Percentiles rank a stretch among this genome's conserved stretches.
phyloP scores from a whole-genome alignment of 768 basidiomycete genomes.

The Gyrodon lividus region DNA sequence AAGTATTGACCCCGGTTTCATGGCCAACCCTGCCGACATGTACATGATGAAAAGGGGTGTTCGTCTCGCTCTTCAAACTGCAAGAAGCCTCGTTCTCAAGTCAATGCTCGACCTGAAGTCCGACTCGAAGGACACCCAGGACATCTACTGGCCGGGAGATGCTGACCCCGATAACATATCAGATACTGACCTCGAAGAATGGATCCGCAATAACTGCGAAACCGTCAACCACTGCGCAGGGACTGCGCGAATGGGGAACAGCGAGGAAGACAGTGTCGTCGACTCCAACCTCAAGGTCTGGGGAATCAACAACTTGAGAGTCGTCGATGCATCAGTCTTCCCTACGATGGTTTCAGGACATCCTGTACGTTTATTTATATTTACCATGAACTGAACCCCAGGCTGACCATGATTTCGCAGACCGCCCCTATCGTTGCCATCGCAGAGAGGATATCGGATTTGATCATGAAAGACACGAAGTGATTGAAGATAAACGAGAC shows the following conservation, averaged over 20 bases:
- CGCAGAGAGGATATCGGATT: constrained; percentile 2
- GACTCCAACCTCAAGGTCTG: constrained; percentile 38
- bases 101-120: constrained; percentile 6
- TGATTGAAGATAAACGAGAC: background rate
- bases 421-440: constrained; percentile 3
- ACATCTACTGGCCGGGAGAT: constrained; percentile 23
- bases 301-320: constrained; percentile 36
- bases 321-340: constrained; percentile 41
- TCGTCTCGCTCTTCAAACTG: constrained; percentile 21
- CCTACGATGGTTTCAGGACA: constrained; percentile 39
- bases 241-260: constrained; percentile 6
- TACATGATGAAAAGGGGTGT: constrained; percentile 13
- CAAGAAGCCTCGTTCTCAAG: constrained; percentile 14
- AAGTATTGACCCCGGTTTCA: constrained; percentile 16
- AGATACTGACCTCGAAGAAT: constrained; percentile 15
- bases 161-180: constrained; percentile 15
- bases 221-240: constrained; percentile 3
- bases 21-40: constrained; percentile 17
- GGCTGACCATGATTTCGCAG: background rate
- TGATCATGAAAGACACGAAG: background rate
- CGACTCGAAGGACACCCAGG: constrained; percentile 8
- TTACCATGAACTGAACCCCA: too few relatives aligned
- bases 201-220: constrained; percentile 7
- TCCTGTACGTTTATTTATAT: constrained; percentile 32
- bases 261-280: constrained; percentile 35